Base-by-base conservation (phyloP, 2,329 filamentous ascomycete species). In the Cordyceps pruinosa region DNA sequence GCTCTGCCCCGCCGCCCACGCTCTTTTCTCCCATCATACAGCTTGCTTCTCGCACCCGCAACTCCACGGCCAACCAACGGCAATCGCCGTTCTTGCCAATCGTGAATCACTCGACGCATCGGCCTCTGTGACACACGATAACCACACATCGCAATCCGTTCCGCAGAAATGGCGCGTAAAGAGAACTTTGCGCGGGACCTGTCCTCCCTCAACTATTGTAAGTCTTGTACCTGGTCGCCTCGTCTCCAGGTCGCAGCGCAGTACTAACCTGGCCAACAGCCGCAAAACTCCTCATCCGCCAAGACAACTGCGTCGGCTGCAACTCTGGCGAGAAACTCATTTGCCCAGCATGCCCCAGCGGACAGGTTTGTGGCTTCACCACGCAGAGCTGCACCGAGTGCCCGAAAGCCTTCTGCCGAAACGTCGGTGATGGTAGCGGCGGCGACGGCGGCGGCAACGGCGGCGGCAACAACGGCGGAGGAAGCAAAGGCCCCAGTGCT, bases 401-500 rank as follows among this genome's bases (percentile, higher is more conserved):
- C 61, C 65, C 77, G 9, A 70, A 71, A 56, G 75, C 77, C 17
- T 66, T 79, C 59, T 83, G 82, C 65, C 67, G 72, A 50, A 60
- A 64, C 37, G 68, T 72, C 44, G 66, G 66, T 48, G 21, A 65
- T 62, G 44, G 62, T 56, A 58, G 50, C 30, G 55, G 58, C 15
- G 60, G 63, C 45, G n/a, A 39, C 15, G 53, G 54, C 17, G 66
- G 66, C 7, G 57, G 58, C 23, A 66, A 65, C 39, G 73, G 74
- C 12, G 78, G 82, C 25, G 23, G 23, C 3, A 56, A 46, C 37
- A 67, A 66, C 21, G 51, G 52, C 19, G 66, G n/a, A n/a, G n/a
- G n/a, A n/a, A n/a, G 66, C 37, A 73, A 74, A 12, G 79, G 82
- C 8, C 82, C 87, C 8, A 92, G 89, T 64, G 77, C 87, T 1